Evolutionary conservation across 805 yeast species (phyloP), one percentile per base, ranked within the genome.

Genomic region (Ogataea chonburiensis): DNA sequence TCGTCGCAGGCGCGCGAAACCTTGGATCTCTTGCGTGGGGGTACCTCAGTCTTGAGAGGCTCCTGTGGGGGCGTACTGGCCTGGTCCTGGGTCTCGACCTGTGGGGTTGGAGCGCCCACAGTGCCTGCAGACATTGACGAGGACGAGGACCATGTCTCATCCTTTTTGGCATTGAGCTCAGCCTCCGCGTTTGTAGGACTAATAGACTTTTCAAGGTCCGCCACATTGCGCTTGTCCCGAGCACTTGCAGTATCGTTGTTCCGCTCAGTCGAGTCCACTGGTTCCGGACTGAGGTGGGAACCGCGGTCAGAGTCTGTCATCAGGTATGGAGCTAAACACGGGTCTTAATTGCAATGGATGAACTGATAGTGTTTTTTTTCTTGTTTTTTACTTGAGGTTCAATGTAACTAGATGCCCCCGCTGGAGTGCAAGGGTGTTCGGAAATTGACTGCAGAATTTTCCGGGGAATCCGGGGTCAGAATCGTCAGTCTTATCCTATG

Each of bases 1-100:
- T 81, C 79, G 55, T 84, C 94, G 55, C 94, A 84, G 2, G 91
- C 93, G 35, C 94, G 60, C 1, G 88, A 81, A 0, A 83, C 87
- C 55, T 84, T 84, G 7, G 82, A 70, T 38, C 89, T 51, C 51
- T 81, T 81, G 32, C 84, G 67, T 12, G 61, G 60, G 5, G 61
- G 59, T 1, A 48, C 37, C 5, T 38, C 42, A 11, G 24, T 15
- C 1, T 35, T 10, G 11, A 38, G 23, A 5, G 38, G 15, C 12
- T 11, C 25, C 13, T 18, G 11, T 6, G 35, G 14, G 17, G 37
- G 25, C 12, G 36, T 17, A 9, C 13, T 28, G 19, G 14, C 28
- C n/a, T 15, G 23, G 3, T 26, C 30, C 26, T 22, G 37, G 12
- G 22, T n/a, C 7, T 31, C 35, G 3, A 11, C 32, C 15, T 8